Evolutionary conservation across 2,329 filamentous ascomycete genomes (phyloP), one percentile per base, ranked within the genome.

Genomic region (Xylaria sp.): DNA sequence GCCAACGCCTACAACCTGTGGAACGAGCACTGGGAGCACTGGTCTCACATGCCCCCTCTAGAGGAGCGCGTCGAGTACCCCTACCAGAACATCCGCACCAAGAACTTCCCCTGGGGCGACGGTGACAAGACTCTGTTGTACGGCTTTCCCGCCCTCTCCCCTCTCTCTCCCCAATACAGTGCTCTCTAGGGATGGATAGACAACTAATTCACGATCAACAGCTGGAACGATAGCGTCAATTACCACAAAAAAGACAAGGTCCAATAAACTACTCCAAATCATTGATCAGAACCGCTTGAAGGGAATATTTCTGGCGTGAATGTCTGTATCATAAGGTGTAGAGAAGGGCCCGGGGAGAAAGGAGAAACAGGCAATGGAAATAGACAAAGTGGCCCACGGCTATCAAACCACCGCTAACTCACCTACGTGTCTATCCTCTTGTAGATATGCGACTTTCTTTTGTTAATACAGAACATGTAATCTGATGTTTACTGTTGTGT

Each of bases 11-110:
- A 92, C 82, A 90, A 91, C 79, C 90, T 97, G 72, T 99, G 94
- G 93, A 90, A 89, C 78, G 93, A 97, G 85, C 96, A 99, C 84
- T 98, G 95, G 95, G 93, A 97, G 84, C 96, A 99, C 88, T 93
- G 92, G 89, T 84, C 82, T 62, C 95, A 98, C 85, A 84, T 93
- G 82, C 89, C 92, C 69, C 92, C 96, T 74, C 86, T 95, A 75
- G 93, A 97, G 86, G 96, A 99, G 85, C 92, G 93, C 79, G 84
- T 88, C 78, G 93, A 98, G 86, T 99, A 98, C 84, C 85, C 94
- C 69, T 99, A 97, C 90, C 93, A 97, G 89, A 99, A 99, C 88
- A 92, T 99, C 82, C 92, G 96, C 81, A 88, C 89, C 82, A 98
- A 96, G 91, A 98, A 97, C 89, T 99, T 84, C 87, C 90, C 89